phyloP scores from a whole-genome alignment of 2,329 filamentous ascomycete genomes.

The Trichoderma guizhouense region DNA sequence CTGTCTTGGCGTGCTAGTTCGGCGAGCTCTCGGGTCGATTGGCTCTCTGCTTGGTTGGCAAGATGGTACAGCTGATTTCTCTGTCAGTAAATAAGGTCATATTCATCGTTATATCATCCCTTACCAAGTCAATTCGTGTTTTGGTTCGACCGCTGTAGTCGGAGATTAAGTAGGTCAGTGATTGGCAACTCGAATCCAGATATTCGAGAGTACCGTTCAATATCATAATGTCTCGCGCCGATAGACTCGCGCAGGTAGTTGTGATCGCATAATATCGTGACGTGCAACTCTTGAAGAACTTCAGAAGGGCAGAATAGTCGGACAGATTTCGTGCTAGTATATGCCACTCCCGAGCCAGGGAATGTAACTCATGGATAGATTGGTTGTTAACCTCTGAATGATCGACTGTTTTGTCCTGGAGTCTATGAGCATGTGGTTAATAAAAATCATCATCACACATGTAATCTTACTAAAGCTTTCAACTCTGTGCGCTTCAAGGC shows the following conservation, averaged over 20 bases:
- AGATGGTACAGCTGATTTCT: neutral
- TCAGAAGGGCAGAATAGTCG: neutral
- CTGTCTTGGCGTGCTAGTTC: slow-evolving; percentile 38
- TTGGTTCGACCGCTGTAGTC: slow-evolving; percentile 1
- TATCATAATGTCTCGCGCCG: neutral
- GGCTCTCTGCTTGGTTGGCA: neutral
- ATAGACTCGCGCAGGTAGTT: too few relatives aligned
- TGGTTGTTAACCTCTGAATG: neutral
- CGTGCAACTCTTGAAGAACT: neutral
- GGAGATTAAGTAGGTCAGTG: neutral
- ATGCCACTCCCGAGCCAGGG: neutral
- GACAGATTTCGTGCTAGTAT: neutral
- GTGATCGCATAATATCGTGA: neutral
- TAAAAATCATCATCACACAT: accelerated
- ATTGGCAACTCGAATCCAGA: neutral
- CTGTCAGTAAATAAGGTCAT: neutral
- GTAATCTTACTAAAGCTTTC: neutral
- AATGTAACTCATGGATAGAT: neutral
- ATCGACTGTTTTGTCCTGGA: neutral
- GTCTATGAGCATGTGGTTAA: neutral
- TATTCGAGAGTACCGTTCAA: neutral
- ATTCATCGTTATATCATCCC: accelerated
- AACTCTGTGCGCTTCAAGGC: neutral
- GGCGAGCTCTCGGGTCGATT: neutral
- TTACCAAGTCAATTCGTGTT: neutral